These are phyloP conservation scores for Schwanniomyces sp. DNA, from an alignment of 805 yeast genomes.

Conservation along the genomic window DNA sequence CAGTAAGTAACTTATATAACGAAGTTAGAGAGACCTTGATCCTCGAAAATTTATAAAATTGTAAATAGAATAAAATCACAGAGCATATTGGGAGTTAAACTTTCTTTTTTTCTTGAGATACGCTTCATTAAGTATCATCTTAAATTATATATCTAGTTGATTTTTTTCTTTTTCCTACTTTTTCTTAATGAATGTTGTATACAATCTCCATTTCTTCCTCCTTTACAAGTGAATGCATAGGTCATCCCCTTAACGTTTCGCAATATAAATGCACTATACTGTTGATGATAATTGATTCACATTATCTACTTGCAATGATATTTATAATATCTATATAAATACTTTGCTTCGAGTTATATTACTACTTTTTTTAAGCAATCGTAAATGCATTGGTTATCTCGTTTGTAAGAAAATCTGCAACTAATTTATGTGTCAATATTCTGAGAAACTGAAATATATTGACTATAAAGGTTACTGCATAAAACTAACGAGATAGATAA, in stretches of 20 bases:
- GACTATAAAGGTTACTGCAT: too few species aligned
- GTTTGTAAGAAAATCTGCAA: too few species aligned
- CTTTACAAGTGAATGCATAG: too few species aligned
- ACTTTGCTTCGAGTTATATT: background rate
- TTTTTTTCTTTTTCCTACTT: slow-evolving; percentile 6
- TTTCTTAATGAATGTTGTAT: background rate
- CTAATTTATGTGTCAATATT: too few species aligned
- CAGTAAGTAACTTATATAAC: slow-evolving; percentile 13
- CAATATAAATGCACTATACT: too few species aligned
- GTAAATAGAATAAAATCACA: slow-evolving; percentile 4
- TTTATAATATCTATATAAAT: background rate
- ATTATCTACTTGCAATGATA: background rate
- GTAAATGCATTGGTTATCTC: too few species aligned
- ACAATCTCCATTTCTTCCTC: too few species aligned
- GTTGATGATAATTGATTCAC: too few species aligned
- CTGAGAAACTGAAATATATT: too few species aligned
- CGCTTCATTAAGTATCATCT: slow-evolving; percentile 15
- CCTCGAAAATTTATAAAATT: slow-evolving; percentile 4
- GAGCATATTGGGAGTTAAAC: background rate
- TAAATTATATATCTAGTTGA: slow-evolving; percentile 16
- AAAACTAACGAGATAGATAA: too few species aligned
- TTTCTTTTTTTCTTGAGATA: slow-evolving; percentile 1
- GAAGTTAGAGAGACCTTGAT: background rate
- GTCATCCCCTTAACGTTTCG: too few species aligned
- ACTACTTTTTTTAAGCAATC: too few species aligned